These are phyloP conservation scores for Zancudomyces culisetae DNA, from an alignment of 371 early-diverging fungal genomes.

Conservation along the genomic window DNA sequence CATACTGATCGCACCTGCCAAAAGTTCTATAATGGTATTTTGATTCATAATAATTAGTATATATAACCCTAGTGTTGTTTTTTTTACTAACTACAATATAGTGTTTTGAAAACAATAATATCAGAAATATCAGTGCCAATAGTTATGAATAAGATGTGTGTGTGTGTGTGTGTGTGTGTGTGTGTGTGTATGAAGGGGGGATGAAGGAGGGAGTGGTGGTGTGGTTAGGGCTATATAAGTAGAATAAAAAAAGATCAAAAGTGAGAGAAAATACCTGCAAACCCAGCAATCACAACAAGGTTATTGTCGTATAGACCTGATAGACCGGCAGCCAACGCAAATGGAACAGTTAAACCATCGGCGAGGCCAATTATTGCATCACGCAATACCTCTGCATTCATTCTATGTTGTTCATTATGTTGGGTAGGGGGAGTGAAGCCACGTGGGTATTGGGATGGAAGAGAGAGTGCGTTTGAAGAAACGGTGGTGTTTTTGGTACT, in stretches of 20 bases:
- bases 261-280: constrained; percentile 19
- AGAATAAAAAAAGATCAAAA: constrained; percentile 21
- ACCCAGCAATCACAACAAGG: constrained; percentile 45
- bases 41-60: no score
- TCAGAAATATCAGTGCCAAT: no score
- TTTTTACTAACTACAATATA: not conserved
- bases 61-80: not conserved
- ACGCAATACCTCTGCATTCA: constrained; percentile 39
- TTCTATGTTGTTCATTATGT: constrained; percentile 41
- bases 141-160: no score
- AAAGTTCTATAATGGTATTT: constrained; percentile 31
- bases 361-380: constrained; percentile 46
- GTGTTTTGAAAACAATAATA: no score
- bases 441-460: no score
- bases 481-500: no score
- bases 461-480: no score
- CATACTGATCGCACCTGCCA: constrained; percentile 45
- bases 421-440: not conserved
- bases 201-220: no score
- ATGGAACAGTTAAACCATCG: constrained; percentile 56
- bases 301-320: constrained; percentile 32
- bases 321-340: constrained; percentile 54
- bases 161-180: no score
- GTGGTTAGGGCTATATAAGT: no score
- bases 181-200: no score